Conservation (phyloP, 164 flowering plant genomes). For the Nelumbo lutea region DNA sequence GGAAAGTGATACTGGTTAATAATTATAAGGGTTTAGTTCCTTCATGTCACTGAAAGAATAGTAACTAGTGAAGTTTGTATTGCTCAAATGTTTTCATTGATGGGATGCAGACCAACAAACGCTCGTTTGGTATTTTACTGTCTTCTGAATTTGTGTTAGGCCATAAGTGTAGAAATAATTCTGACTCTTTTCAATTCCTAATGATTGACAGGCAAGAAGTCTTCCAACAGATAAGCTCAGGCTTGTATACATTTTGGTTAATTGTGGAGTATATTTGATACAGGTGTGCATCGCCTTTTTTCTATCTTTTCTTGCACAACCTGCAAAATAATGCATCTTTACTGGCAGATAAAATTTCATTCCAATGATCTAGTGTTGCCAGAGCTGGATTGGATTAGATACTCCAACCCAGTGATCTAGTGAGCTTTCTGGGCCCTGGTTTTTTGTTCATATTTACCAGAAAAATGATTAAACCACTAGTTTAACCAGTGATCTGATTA, state of each 20-base stretch:
- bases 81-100: neutral
- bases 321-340: neutral
- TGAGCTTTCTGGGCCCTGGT: neutral
- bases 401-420: neutral
- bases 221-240: conserved; percentile 81
- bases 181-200: neutral
- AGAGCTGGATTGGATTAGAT: too few species aligned
- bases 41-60: neutral
- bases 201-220: conserved; percentile 70
- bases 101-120: neutral
- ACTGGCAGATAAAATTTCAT: neutral
- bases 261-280: conserved; percentile 52
- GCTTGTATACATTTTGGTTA: conserved; percentile 54
- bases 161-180: neutral
- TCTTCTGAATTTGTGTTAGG: too few species aligned
- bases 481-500: too few species aligned
- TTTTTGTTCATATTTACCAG: too few species aligned
- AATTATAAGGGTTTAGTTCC: neutral
- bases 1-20: too few species aligned
- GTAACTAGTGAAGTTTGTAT: neutral
- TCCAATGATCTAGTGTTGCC: too few species aligned
- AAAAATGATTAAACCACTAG: too few species aligned
- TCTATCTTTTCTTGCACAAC: neutral
- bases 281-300: conserved; percentile 41
- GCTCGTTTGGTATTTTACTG: neutral